Evolutionary conservation across 2,329 filamentous ascomycete genomes (phyloP).

Genomic region (Tolypocladium pustulatum): DNA sequence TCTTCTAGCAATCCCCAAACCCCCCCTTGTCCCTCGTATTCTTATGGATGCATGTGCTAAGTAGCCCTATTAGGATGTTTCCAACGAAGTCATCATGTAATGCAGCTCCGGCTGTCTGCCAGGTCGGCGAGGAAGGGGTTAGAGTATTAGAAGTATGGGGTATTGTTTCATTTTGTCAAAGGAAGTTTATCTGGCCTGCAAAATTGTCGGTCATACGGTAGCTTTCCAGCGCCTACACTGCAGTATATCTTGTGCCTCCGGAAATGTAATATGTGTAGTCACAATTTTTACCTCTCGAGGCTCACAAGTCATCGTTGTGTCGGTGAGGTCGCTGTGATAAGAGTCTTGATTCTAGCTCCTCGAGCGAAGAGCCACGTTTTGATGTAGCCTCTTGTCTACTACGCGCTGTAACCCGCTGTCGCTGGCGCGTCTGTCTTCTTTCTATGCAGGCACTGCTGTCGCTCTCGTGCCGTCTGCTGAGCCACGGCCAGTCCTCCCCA

Average conservation of each 20-base stretch:
- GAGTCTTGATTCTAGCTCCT: background rate
- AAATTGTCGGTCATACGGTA: background rate
- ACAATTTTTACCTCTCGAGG: background rate
- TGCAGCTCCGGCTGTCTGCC: background rate
- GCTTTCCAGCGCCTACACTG: background rate
- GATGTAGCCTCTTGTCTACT: background rate
- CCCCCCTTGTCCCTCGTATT: background rate
- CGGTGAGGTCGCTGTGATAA: background rate
- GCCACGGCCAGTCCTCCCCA: background rate
- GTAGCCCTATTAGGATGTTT: constrained; percentile 54
- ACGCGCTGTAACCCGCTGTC: background rate
- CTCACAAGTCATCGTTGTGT: too few relatives aligned
- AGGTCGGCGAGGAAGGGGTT: background rate
- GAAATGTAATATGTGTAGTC: background rate
- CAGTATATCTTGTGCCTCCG: background rate
- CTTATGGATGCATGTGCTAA: constrained; percentile 13
- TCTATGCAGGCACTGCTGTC: background rate
- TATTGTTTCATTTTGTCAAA: background rate
- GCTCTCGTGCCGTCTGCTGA: background rate
- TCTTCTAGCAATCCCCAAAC: background rate
- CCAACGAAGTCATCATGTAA: constrained; percentile 88
- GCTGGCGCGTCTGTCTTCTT: background rate
- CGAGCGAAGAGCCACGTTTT: background rate
- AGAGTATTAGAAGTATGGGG: background rate
- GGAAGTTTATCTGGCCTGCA: background rate